These are phyloP conservation scores for Yueomyces sinensis DNA, from an alignment of 805 yeast species.

Conservation along the genomic window DNA sequence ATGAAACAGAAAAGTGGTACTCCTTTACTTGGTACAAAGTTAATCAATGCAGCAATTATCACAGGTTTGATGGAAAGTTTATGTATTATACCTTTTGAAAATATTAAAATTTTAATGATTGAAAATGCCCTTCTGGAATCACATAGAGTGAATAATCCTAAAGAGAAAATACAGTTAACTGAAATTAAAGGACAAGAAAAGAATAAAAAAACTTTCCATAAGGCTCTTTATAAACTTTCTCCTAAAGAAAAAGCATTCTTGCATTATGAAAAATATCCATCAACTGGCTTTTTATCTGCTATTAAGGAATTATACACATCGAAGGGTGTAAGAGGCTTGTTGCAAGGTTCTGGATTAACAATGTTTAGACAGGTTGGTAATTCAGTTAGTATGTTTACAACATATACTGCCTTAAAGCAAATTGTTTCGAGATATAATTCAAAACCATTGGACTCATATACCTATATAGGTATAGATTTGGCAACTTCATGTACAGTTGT, in stretches of 20 bases:
- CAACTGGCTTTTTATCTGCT: constrained; percentile 38
- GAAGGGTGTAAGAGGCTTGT: constrained; percentile 66
- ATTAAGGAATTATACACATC: constrained; percentile 53
- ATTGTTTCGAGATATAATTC: constrained; percentile 35
- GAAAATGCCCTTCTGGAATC: constrained; percentile 40
- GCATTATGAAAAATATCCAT: constrained; percentile 38
- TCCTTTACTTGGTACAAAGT: constrained; percentile 64
- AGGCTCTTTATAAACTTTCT: constrained; percentile 10
- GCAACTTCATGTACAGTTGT: constrained; percentile 64
- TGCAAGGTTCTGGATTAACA: constrained; percentile 78
- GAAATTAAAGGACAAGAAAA: constrained; percentile 3
- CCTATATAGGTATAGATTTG: constrained; percentile 35
- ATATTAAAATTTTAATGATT: constrained; percentile 66
- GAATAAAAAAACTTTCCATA: constrained; percentile 21
- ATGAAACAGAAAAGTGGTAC: constrained; percentile 25
- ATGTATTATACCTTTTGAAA: constrained; percentile 84
- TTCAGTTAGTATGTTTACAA: constrained; percentile 72
- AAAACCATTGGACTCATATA: constrained; percentile 24
- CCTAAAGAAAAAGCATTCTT: constrained; percentile 20
- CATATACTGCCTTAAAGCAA: constrained; percentile 70
- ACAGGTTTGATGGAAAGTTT: constrained; percentile 76
- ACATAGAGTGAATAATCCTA: constrained; percentile 11
- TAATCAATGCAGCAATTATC: constrained; percentile 72
- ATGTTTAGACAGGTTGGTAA: constrained; percentile 65
- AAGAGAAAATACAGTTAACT: constrained; percentile 2